Evolutionary conservation across 371 early-diverging fungal species (phyloP).

Genomic region (Mortierella sp.): DNA sequence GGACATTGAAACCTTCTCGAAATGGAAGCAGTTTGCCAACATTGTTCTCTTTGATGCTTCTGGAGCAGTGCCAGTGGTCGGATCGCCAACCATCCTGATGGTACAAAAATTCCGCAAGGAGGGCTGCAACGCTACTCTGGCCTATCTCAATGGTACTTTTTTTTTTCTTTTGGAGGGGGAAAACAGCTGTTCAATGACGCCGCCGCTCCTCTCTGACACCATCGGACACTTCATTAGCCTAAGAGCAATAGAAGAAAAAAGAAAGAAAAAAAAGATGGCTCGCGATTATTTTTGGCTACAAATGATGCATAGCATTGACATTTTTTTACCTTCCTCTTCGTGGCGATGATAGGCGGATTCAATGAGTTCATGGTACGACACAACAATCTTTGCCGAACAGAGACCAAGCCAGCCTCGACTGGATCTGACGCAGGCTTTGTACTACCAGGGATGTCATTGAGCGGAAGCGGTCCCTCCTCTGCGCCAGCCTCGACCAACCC

Average conservation of each 20-base stretch:
- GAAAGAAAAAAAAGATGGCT: conserved; percentile 7
- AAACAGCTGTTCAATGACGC: conserved; percentile 7
- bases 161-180: neutral
- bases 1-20: conserved; percentile 58
- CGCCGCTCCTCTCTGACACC: conserved; percentile 1
- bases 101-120: conserved; percentile 59
- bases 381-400: conserved; percentile 28
- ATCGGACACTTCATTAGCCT: neutral
- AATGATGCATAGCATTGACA: neutral
- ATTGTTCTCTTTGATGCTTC: conserved; percentile 72
- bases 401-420: conserved; percentile 6
- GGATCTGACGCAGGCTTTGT: conserved; percentile 8
- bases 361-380: conserved; percentile 23
- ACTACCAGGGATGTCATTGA: conserved; percentile 22
- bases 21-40: conserved; percentile 62
- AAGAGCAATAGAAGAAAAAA: conserved; percentile 5
- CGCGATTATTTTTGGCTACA: neutral
- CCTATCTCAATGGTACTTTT: conserved; percentile 64
- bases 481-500: conserved; percentile 10
- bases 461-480: neutral
- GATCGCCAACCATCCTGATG: conserved; percentile 62
- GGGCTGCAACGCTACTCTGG: conserved; percentile 61
- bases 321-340: neutral
- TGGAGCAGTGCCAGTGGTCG: conserved; percentile 59
- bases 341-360: conserved; percentile 31